Conservation (phyloP, 352 stramenopile species). For the Phytophthora pseudosyringae region DNA sequence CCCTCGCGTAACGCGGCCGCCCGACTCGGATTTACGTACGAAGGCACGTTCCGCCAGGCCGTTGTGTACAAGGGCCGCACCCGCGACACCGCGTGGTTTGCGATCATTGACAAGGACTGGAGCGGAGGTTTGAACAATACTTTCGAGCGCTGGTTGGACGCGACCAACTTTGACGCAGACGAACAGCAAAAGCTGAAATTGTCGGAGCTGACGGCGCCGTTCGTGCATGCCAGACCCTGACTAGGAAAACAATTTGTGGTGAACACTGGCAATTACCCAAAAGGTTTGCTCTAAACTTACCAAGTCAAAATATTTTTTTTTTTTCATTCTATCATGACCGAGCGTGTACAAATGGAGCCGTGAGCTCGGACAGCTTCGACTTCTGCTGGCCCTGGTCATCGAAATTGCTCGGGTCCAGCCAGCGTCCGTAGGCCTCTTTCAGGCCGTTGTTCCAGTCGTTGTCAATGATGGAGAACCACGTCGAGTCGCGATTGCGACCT, state of each 20-base stretch:
- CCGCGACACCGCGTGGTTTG: slow-evolving; percentile 33
- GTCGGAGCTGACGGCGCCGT: slow-evolving; percentile 28
- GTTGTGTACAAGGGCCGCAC: slow-evolving; percentile 31
- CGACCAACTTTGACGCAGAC: slow-evolving; percentile 23
- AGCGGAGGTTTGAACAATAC: slow-evolving; percentile 11
- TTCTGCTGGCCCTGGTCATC: slow-evolving; percentile 20
- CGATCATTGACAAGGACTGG: slow-evolving; percentile 31
- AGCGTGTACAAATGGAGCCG: slow-evolving; percentile 19
- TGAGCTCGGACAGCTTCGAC: slow-evolving; percentile 27
- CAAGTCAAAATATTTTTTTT: neutral
- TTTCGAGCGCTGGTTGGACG: slow-evolving; percentile 23
- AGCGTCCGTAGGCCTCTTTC: slow-evolving; percentile 14
- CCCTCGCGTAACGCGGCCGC: slow-evolving; percentile 16
- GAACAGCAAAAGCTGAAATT: slow-evolving; percentile 27
- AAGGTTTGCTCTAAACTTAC: too few relatives aligned
- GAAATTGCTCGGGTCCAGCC: slow-evolving; percentile 20
- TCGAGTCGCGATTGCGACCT: slow-evolving; percentile 22
- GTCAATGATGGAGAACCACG: slow-evolving; percentile 34
- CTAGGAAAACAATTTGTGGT: neutral
- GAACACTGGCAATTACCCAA: neutral
- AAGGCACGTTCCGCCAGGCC: slow-evolving; percentile 29
- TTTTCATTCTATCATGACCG: neutral
- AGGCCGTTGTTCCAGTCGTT: slow-evolving; percentile 13
- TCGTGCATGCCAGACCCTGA: slow-evolving; percentile 16
- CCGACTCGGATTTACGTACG: slow-evolving; percentile 28